Conservation (phyloP, 257 asterid genomes). For the Nicotiana attenuata region DNA sequence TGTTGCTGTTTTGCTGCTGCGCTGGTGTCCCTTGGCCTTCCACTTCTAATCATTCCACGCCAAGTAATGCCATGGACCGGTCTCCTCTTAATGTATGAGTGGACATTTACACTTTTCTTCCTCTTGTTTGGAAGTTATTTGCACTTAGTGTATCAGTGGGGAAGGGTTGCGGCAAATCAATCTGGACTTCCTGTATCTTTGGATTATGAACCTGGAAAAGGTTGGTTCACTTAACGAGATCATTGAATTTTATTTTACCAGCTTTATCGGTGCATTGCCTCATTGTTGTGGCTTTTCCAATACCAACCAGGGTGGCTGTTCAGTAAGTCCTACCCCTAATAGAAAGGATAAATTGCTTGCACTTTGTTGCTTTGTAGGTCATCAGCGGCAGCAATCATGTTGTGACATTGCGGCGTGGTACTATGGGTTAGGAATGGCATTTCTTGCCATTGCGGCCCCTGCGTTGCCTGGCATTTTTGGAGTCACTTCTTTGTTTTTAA, state of each 20-base stretch:
- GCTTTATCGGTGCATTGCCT: conserved; percentile 6
- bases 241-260: background rate
- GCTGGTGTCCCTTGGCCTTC: conserved; percentile 60
- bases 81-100: conserved; percentile 80
- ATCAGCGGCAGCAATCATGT: conserved; percentile 59
- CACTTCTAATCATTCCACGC: conserved; percentile 68
- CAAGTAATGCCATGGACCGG: conserved; percentile 98
- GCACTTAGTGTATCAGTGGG: conserved; percentile 60
- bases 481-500: conserved; percentile 69
- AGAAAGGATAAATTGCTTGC: no score
- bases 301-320: no score
- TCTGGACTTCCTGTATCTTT: conserved; percentile 45
- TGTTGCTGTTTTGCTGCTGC: conserved; percentile 55
- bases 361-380: conserved; percentile 52
- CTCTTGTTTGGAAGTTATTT: conserved; percentile 68
- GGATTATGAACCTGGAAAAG: conserved; percentile 81
- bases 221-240: conserved; percentile 27
- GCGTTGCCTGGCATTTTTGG: conserved; percentile 76
- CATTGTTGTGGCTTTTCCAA: conserved; percentile 12
- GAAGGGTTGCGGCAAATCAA: conserved; percentile 54
- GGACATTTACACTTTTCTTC: conserved; percentile 87
- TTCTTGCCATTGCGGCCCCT: conserved; percentile 73
- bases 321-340: no score
- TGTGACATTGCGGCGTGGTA: conserved; percentile 60
- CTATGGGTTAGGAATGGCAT: conserved; percentile 74